Conservation (phyloP, 345 rosid genomes). For the Lumnitzera littorea region DNA sequence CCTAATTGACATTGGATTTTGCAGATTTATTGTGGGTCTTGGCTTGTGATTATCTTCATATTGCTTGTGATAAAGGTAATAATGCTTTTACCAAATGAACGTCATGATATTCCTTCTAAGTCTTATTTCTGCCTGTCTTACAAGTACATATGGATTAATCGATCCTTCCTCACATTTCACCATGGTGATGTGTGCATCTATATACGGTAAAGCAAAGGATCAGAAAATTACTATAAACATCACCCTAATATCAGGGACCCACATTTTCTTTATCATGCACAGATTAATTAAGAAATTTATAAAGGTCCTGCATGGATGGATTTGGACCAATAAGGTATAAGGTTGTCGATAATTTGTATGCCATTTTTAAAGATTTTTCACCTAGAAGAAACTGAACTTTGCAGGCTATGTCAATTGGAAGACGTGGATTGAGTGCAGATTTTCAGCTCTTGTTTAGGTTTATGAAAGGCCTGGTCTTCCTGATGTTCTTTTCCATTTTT, state of each 20-base stretch:
- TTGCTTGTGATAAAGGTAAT: slow-evolving; percentile 43
- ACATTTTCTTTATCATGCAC: no score
- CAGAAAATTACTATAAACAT: no score
- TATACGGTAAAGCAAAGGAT: no score
- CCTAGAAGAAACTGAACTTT: not conserved
- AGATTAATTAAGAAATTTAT: no score
- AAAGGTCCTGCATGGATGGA: no score
- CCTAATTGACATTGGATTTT: not conserved
- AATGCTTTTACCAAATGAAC: slow-evolving; percentile 4
- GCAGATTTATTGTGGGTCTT: slow-evolving; percentile 41
- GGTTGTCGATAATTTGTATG: not conserved
- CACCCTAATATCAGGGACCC: no score
- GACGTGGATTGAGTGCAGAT: slow-evolving; percentile 56
- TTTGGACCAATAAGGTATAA: not conserved
- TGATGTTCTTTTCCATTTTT: slow-evolving; percentile 42
- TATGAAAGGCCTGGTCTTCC: slow-evolving; percentile 64
- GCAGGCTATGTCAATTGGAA: slow-evolving; percentile 64
- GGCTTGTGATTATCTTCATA: slow-evolving; percentile 41
- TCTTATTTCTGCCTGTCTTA: not conserved
- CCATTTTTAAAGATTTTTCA: not conserved
- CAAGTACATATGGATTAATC: not conserved
- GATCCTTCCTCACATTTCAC: not conserved
- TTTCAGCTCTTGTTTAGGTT: slow-evolving; percentile 73
- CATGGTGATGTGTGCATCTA: no score
- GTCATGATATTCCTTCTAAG: not conserved